phyloP scores from a whole-genome alignment of 164 flowering plant species.

The Vitis labrusca region DNA sequence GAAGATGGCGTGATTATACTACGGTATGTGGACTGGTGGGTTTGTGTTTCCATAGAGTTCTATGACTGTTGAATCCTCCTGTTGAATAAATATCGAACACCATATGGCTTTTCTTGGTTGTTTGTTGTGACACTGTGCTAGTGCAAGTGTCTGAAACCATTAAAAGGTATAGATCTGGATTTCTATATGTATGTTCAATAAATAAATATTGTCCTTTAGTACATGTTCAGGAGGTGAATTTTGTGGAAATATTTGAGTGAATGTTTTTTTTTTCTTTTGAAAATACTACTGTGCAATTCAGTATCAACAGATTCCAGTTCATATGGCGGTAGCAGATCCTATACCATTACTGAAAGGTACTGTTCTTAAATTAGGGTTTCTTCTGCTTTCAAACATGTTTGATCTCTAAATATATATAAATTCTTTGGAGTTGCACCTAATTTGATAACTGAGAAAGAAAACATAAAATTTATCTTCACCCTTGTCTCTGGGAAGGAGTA shows the following conservation, averaged over 20 bases:
- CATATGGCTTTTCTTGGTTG: conserved; percentile 2
- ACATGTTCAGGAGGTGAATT: background rate
- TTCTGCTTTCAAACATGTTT: no score
- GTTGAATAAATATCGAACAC: background rate
- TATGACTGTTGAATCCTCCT: background rate
- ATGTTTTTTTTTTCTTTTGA: no score
- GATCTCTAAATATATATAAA: no score
- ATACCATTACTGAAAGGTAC: no score
- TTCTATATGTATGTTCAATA: background rate
- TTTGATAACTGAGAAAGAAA: no score
- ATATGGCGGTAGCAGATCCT: no score
- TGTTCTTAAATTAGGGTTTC: no score
- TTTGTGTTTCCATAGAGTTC: background rate
- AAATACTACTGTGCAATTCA: no score
- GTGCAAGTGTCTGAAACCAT: background rate
- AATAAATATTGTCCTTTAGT: background rate
- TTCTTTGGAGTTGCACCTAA: no score
- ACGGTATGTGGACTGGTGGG: background rate
- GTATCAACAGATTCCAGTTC: no score
- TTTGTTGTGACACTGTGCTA: background rate
- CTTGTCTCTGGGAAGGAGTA: no score
- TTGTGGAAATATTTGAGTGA: background rate
- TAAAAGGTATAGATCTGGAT: conserved; percentile 4
- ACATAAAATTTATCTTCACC: no score
- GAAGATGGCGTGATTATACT: background rate